phyloP scores from a whole-genome alignment of 2,329 filamentous ascomycete genomes.

The Exophiala lecanii-corni region DNA sequence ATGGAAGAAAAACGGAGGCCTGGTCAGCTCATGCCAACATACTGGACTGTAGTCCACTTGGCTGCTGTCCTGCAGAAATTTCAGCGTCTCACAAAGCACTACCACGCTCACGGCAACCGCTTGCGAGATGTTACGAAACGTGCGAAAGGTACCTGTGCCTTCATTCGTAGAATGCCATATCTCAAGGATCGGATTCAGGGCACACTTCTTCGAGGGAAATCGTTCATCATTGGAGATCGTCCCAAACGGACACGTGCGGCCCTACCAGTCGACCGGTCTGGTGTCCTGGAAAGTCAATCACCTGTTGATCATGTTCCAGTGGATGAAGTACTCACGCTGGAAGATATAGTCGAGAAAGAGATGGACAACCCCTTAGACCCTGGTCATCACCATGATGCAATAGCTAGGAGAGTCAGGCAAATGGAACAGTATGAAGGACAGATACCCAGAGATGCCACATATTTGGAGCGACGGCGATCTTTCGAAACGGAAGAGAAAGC shows the following conservation, averaged over 20 bases:
- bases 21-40: slow-evolving; percentile 40
- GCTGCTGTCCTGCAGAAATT: slow-evolving; percentile 37
- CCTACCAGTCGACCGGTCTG: slow-evolving; percentile 8
- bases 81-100: slow-evolving; percentile 33
- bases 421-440: not conserved
- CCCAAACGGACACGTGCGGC: slow-evolving; percentile 13
- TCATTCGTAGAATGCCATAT: slow-evolving; percentile 36
- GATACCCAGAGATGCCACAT: not conserved
- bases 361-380: not conserved
- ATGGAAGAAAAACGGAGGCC: slow-evolving; percentile 27
- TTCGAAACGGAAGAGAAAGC: not conserved
- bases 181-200: slow-evolving; percentile 39
- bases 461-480: not conserved
- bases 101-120: slow-evolving; percentile 28
- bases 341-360: not conserved
- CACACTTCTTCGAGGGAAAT: slow-evolving; percentile 34
- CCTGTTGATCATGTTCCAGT: slow-evolving; percentile 18
- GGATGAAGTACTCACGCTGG: slow-evolving; percentile 1
- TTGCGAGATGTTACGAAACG: slow-evolving; percentile 26
- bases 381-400: not conserved
- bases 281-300: slow-evolving; percentile 19
- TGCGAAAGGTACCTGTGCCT: slow-evolving; percentile 36
- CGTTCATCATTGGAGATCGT: slow-evolving; percentile 25
- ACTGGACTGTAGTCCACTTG: slow-evolving; percentile 41
- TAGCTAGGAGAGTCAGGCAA: not conserved